These are phyloP conservation scores for Nepenthes alata DNA, from an alignment of 179 eudicot genomes.

Conservation along the genomic window DNA sequence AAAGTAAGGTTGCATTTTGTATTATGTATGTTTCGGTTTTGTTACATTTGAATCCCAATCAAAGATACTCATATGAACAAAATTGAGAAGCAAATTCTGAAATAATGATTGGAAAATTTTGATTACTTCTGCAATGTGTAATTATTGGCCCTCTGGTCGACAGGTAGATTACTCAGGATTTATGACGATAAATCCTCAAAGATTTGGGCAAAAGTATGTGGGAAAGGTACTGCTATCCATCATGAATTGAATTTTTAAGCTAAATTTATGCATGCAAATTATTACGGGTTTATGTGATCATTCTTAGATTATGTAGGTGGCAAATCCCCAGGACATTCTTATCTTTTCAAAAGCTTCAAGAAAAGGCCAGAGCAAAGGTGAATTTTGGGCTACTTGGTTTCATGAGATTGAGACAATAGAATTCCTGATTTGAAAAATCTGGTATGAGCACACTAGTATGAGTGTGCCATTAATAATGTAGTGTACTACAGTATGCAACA, in stretches of 20 bases:
- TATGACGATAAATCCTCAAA: slow-evolving; percentile 98
- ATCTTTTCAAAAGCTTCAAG: slow-evolving; percentile 44
- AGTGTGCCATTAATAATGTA: too few species aligned
- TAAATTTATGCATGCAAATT: background rate
- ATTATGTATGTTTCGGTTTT: too few species aligned
- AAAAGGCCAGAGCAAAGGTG: background rate
- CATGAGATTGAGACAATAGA: background rate
- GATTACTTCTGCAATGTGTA: background rate
- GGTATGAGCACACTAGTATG: too few species aligned
- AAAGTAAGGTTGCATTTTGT: too few species aligned
- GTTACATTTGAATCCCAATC: too few species aligned
- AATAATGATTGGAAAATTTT: too few species aligned
- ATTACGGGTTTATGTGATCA: slow-evolving; percentile 4
- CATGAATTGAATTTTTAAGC: background rate
- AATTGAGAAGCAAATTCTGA: too few species aligned
- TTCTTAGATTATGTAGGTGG: slow-evolving; percentile 50
- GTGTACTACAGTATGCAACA: too few species aligned
- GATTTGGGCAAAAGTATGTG: slow-evolving; percentile 95
- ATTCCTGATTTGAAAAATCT: too few species aligned
- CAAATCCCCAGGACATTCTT: slow-evolving; percentile 97
- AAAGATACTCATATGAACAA: too few species aligned
- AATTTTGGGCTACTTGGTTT: background rate
- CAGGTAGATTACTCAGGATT: slow-evolving; percentile 98
- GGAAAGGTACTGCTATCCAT: slow-evolving; percentile 58
- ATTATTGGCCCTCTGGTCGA: slow-evolving; percentile 12